Evolutionary conservation across 257 asterid species (phyloP), one percentile per base, ranked within the genome.

Genomic region (Solanum acaule): DNA sequence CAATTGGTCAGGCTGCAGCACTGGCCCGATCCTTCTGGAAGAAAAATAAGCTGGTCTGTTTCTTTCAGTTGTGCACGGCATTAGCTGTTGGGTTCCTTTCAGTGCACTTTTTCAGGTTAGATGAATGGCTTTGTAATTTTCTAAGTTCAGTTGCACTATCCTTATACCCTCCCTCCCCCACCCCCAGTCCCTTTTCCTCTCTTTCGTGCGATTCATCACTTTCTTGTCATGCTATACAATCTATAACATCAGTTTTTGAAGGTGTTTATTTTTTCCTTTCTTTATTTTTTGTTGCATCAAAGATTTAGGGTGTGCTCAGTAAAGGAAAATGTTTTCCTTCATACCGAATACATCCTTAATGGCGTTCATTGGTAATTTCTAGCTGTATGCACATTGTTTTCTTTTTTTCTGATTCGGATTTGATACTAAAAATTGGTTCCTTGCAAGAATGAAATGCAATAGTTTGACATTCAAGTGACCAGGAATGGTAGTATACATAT

Each of bases 31-130:
- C 93, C 88, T 85, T 96, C 85, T 46, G 90, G 92, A 90, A 90
- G 90, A 92, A 49, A 49, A 82, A 92, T 86, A 93, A 91, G 88
- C 84, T 87, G 42, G 88, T 93, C 84, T 83, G 91, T 88, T 72
- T 92, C 92, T 87, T 92, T 67, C 91, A 87, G 90, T 91, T 92
- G 92, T 85, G 88, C 63, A 31, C 88, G 59, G 94, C 96, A 34
- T 71, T 92, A 71, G 67, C 90, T 73, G 42, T 89, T 87, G 94
- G 98, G 78, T 91, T 93, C 89, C 91, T 96, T 84, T 93, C 95
- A 27, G 98, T 96, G 87, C 94, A 93, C 29, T 93, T 89, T 93
- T 97, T 95, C 96, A 95, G 99, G 99, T 96, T 81, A 16, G 91
- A 82, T 27, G 85, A 16, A 27, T 44, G 40, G 6, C 85, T 79